Conservation (phyloP, 2,329 filamentous ascomycete species). For the Xylariaceae sp. region DNA sequence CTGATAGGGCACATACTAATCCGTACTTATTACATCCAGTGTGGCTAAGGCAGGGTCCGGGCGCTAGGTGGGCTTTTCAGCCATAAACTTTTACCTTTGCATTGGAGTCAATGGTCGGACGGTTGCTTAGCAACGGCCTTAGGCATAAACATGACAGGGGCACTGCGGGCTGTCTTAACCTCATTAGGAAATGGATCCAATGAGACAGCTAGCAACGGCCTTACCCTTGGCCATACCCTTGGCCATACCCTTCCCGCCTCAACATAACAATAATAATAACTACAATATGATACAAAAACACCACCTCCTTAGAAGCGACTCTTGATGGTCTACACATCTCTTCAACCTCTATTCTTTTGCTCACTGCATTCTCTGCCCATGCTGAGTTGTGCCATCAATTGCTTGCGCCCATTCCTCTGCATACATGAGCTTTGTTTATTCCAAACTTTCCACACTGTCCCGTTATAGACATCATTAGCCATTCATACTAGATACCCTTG, state of each 20-base stretch:
- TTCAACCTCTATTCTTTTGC: conserved; percentile 11
- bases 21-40: not conserved
- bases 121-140: conserved; percentile 33
- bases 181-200: conserved; percentile 27
- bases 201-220: conserved; percentile 30
- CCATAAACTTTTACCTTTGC: not conserved
- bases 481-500: conserved; percentile 2
- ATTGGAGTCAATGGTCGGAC: not conserved
- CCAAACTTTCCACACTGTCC: conserved; percentile 9
- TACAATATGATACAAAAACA: conserved; percentile 37
- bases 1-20: not conserved
- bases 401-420: not conserved
- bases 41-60: not conserved
- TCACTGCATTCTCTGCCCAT: not conserved
- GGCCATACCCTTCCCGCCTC: conserved; percentile 18
- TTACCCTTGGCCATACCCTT: conserved; percentile 18
- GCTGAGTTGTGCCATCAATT: conserved; percentile 4
- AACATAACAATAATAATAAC: conserved; percentile 37
- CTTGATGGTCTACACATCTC: conserved; percentile 17
- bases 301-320: conserved; percentile 24
- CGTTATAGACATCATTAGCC: conserved; percentile 2
- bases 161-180: conserved; percentile 13
- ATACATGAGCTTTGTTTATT: conserved; percentile 17
- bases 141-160: conserved; percentile 23
- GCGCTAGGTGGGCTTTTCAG: not conserved